Conservation (phyloP, 2,329 filamentous ascomycete genomes). For the Trichothecium roseum region DNA sequence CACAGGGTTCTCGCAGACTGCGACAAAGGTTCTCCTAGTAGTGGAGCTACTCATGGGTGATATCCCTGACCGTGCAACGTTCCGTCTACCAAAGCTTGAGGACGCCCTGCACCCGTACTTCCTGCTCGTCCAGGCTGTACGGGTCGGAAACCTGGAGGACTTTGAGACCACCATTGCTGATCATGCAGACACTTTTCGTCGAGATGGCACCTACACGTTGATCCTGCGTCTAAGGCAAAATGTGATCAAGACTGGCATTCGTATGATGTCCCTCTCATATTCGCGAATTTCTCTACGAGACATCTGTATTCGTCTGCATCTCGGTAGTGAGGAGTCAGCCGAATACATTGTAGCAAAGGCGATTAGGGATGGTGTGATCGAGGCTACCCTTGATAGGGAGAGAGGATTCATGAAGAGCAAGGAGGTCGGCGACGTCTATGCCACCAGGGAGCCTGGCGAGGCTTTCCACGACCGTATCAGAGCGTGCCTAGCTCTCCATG, state of each 20-base stretch:
- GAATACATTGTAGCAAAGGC: constrained; percentile 99
- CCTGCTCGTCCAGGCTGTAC: constrained; percentile 85
- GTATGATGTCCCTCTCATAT: constrained; percentile 98
- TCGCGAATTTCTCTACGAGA: constrained; percentile 93
- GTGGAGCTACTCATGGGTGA: constrained; percentile 98
- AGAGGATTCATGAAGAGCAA: constrained; percentile 98
- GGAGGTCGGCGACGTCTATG: constrained; percentile 90
- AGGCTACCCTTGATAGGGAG: constrained; percentile 89
- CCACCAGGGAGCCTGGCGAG: constrained; percentile 89
- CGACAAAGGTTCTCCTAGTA: constrained; percentile 90
- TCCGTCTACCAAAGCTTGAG: constrained; percentile 83
- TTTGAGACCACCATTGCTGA: constrained; percentile 81
- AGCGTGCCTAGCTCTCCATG: constrained; percentile 83
- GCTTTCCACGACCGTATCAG: constrained; percentile 95
- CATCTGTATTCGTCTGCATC: constrained; percentile 88
- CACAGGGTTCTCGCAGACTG: constrained; percentile 89
- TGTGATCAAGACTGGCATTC: constrained; percentile 97
- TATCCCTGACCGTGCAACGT: constrained; percentile 89
- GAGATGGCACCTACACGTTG: constrained; percentile 89
- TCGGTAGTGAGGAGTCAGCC: constrained; percentile 92
- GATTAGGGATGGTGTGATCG: constrained; percentile 93
- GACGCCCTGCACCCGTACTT: constrained; percentile 86
- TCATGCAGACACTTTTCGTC: constrained; percentile 76
- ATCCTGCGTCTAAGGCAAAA: constrained; percentile 94
- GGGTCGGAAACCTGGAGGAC: constrained; percentile 89